These are phyloP conservation scores for Voacanga thouarsii DNA, from an alignment of 257 asterid genomes.

Conservation along the genomic window DNA sequence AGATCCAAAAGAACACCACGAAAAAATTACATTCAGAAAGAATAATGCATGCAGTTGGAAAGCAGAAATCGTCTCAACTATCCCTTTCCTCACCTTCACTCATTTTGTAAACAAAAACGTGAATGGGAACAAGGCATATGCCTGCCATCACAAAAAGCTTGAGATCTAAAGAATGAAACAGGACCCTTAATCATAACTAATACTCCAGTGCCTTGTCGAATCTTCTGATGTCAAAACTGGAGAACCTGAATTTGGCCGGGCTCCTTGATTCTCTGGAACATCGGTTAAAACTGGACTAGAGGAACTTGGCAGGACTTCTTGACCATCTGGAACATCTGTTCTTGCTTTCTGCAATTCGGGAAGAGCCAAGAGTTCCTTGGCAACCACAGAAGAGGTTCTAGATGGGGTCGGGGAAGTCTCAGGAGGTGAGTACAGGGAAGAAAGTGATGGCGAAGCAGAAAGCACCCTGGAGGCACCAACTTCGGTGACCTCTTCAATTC, in stretches of 20 bases:
- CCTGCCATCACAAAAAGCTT: background rate
- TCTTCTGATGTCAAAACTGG: slow-evolving; percentile 8
- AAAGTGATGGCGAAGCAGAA: slow-evolving; percentile 45
- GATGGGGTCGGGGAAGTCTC: slow-evolving; percentile 26
- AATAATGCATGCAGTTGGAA: background rate
- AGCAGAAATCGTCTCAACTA: background rate
- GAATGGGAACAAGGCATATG: background rate
- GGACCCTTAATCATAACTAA: background rate
- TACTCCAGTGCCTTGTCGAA: slow-evolving; percentile 5
- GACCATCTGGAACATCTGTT: slow-evolving; percentile 16
- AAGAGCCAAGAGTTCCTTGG: background rate
- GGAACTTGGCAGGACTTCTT: slow-evolving; percentile 16
- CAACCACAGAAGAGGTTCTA: slow-evolving; percentile 20
- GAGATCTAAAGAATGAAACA: background rate
- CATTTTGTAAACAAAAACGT: background rate
- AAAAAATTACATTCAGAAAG: too few relatives aligned
- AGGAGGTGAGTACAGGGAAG: slow-evolving; percentile 30
- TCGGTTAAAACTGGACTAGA: slow-evolving; percentile 2
- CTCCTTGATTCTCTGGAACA: background rate
- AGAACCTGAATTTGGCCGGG: background rate
- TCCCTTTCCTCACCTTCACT: background rate
- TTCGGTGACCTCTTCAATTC: slow-evolving; percentile 71
- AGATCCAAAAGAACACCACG: background rate
- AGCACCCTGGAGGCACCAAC: slow-evolving; percentile 41
- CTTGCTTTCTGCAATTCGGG: slow-evolving; percentile 3